These are phyloP conservation scores for Rubia yunnanensis DNA, from an alignment of 257 asterid genomes.

Conservation along the genomic window DNA sequence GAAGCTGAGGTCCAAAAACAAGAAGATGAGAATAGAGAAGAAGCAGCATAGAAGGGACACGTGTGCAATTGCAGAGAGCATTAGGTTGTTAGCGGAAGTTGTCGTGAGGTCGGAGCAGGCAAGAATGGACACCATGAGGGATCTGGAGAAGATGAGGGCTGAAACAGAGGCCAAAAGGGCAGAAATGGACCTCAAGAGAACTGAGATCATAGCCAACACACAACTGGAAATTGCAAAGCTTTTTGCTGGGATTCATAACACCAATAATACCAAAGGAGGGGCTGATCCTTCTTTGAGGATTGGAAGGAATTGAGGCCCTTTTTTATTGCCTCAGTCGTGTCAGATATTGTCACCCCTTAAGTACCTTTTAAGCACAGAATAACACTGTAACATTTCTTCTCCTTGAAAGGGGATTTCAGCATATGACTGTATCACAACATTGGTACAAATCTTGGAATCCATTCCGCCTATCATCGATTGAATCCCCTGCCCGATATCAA, in stretches of 20 bases:
- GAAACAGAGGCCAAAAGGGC: constrained; percentile 70
- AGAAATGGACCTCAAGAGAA: constrained; percentile 64
- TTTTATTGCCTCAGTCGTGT: not conserved
- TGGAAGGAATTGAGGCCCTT: constrained; percentile 28
- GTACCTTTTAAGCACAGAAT: not conserved
- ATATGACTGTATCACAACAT: not conserved
- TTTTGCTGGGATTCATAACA: constrained; percentile 29
- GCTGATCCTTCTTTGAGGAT: constrained; percentile 37
- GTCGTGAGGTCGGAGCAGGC: constrained; percentile 65
- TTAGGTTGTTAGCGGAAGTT: constrained; percentile 62
- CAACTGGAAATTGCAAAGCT: constrained; percentile 71
- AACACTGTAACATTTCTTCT: not conserved
- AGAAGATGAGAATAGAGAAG: constrained; percentile 23
- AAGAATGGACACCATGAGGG: constrained; percentile 64
- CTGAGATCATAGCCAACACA: constrained; percentile 67
- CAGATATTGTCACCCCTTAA: no score
- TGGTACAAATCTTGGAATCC: not conserved
- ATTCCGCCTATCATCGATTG: constrained; percentile 1
- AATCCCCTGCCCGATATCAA: not conserved
- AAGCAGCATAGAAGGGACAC: constrained; percentile 31
- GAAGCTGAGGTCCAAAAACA: constrained; percentile 23
- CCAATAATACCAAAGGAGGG: constrained; percentile 21
- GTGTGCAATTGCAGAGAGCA: constrained; percentile 57
- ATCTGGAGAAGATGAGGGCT: constrained; percentile 65
- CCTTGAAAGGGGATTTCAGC: not conserved